Evolutionary conservation across 352 stramenopile genomes (phyloP).

Genomic region (Pythium dissotocum): DNA sequence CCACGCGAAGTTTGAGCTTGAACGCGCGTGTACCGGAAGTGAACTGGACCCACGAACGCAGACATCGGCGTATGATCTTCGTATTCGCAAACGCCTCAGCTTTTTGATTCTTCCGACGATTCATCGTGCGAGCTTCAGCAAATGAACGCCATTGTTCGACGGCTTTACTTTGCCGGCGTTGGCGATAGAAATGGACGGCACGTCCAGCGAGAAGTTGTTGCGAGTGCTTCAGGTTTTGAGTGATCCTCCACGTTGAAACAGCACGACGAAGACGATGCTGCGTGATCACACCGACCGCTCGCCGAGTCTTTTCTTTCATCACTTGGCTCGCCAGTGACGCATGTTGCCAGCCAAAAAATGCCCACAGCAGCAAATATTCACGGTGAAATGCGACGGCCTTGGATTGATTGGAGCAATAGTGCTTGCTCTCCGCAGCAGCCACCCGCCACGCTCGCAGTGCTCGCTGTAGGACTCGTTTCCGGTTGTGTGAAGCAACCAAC

Average conservation of each 20-base stretch:
- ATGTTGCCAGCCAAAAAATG: constrained; percentile 23
- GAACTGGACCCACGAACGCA: constrained; percentile 10
- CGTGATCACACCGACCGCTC: not conserved
- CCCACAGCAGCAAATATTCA: constrained; percentile 17
- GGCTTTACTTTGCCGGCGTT: not conserved
- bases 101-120: not conserved
- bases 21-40: constrained; percentile 8
- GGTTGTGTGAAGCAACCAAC: not conserved
- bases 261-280: not conserved
- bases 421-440: not conserved
- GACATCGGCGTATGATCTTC: constrained; percentile 3
- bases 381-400: constrained; percentile 18
- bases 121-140: not conserved
- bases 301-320: not conserved
- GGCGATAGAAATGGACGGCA: not conserved
- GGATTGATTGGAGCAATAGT: not conserved
- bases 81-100: not conserved
- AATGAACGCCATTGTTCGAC: not conserved
- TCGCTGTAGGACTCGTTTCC: not conserved
- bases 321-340: constrained; percentile 6
- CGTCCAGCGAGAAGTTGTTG: not conserved
- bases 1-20: constrained; percentile 13
- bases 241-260: not conserved
- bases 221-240: not conserved
- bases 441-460: not conserved